These are phyloP conservation scores for Tremella fuciformis DNA, from an alignment of 768 basidiomycete species.

Conservation along the genomic window DNA sequence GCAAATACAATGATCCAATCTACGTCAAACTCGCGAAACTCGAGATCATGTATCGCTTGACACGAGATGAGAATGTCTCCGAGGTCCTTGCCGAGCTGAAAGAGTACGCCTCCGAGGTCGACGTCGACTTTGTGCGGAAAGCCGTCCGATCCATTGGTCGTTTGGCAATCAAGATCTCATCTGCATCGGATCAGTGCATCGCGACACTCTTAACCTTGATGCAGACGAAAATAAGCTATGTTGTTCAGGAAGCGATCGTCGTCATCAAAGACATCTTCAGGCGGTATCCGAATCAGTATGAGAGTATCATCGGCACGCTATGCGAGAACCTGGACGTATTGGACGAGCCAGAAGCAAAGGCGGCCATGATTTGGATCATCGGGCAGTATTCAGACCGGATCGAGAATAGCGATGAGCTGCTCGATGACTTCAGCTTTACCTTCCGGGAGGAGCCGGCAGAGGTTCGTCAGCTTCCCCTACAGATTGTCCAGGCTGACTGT, in stretches of 20 bases:
- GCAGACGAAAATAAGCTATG: conserved; percentile 90
- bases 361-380: conserved; percentile 96
- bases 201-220: conserved; percentile 78
- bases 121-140: conserved; percentile 96
- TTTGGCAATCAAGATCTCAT: conserved; percentile 92
- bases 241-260: conserved; percentile 94
- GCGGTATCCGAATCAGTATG: conserved; percentile 92
- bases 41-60: conserved; percentile 97
- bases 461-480: conserved; percentile 56
- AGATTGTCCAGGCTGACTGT: neutral
- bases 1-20: conserved; percentile 99
- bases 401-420: conserved; percentile 88
- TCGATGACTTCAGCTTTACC: conserved; percentile 83
- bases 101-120: conserved; percentile 99
- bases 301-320: conserved; percentile 87
- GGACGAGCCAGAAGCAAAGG: conserved; percentile 95
- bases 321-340: conserved; percentile 87
- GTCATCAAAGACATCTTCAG: conserved; percentile 98
- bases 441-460: conserved; percentile 93
- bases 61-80: conserved; percentile 85
- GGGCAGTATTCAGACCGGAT: conserved; percentile 95
- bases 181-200: conserved; percentile 86
- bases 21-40: conserved; percentile 98
- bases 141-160: conserved; percentile 96
- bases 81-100: conserved; percentile 92